Evolutionary conservation across 345 rosid species (phyloP), one percentile per base, ranked within the genome.

Genomic region (Linum trigynum): DNA sequence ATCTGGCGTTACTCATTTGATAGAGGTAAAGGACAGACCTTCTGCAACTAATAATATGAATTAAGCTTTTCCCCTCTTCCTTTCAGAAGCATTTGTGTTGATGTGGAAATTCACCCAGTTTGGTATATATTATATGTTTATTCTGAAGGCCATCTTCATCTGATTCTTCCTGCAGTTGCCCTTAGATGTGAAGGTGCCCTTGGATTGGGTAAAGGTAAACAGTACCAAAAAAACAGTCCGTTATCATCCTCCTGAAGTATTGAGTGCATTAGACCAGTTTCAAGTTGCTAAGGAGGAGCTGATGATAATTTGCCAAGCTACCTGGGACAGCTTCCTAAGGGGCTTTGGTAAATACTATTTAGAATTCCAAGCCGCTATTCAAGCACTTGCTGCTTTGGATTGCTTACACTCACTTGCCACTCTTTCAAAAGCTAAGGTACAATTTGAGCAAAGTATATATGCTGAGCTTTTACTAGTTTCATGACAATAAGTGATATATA

Each of bases 241-340:
- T 63, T 92, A 92, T 81, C 98, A 92, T 69, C 90, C 98, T 16
- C 88, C 94, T 14, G 97, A 92, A 74, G 86, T 92, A 55, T 66
- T 85, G 74, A 67, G 82, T 68, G 86, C 86, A 51, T 76, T 90
- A 67, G 96, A 88, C 67, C 86, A 83, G 75, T 76, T 88, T 72
- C 78, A 89, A 39, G 74, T 92, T 70, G 96, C 85, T 50, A 86
- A 81, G 59, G 98, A 92, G 75, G 88, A 88, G 75, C 87, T 88
- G 16, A 65, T 74, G 57, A 68, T 90, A 67, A 82, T 77, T 38
- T 82, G 85, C 76, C 85, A 84, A 75, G 84, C 84, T 75, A 85
- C 95, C 7, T 92, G 98, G 98, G 86, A 80, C 75, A 80, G 72
- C 67, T 88, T 88, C 72, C 84, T 92, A 42, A 75, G 66, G 76